Evolutionary conservation across 306 rosid genomes (phyloP).

Genomic region (Quillaja saponaria): DNA sequence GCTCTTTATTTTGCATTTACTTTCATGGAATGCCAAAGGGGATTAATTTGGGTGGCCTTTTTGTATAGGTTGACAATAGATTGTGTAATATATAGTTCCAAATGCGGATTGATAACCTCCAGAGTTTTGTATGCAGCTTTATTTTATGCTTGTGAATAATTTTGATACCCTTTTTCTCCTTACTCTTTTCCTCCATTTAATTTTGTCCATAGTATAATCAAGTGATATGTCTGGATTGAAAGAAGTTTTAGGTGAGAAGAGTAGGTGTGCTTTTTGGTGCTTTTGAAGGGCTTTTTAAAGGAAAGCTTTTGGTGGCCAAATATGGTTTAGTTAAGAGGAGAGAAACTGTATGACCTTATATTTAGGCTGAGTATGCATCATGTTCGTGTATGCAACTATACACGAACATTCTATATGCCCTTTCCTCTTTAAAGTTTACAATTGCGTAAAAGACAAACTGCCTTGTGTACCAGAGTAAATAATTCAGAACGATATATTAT

Average conservation of each 20-base stretch:
- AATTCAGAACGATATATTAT: too few relatives aligned
- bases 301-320: too few relatives aligned
- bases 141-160: slow-evolving; percentile 38
- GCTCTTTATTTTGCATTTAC: slow-evolving; percentile 43
- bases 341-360: too few relatives aligned
- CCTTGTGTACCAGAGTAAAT: too few relatives aligned
- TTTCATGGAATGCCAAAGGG: slow-evolving; percentile 47
- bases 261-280: too few relatives aligned
- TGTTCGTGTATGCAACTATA: too few relatives aligned
- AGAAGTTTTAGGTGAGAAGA: not conserved
- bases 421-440: too few relatives aligned
- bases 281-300: too few relatives aligned
- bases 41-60: slow-evolving; percentile 57
- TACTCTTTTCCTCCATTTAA: not conserved
- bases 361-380: too few relatives aligned
- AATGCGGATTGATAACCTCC: slow-evolving; percentile 51
- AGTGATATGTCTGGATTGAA: slow-evolving; percentile 8
- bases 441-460: too few relatives aligned
- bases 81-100: slow-evolving; percentile 77
- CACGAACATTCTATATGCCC: too few relatives aligned
- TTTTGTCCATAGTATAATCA: not conserved
- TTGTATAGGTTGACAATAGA: slow-evolving; percentile 71
- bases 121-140: slow-evolving; percentile 51
- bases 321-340: too few relatives aligned
- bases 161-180: not conserved